Evolutionary conservation across 2,329 filamentous ascomycete species (phyloP).

Genomic region (Fusarium succisae): DNA sequence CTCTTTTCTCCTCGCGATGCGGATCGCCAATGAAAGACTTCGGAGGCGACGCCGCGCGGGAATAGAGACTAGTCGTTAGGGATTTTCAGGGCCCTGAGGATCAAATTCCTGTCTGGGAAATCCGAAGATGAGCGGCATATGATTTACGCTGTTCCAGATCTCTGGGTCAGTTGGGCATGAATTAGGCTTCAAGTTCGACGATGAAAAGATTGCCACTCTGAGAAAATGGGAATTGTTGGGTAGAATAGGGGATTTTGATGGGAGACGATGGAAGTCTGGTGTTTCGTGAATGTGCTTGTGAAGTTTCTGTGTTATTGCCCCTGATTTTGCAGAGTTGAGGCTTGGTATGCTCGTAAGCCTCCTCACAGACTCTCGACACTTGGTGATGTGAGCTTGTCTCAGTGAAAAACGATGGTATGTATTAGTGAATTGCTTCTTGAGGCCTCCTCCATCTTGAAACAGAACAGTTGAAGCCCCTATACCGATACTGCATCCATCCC

Average conservation of each 20-base stretch:
- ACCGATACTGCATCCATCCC: not conserved
- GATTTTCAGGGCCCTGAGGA: conserved; percentile 16
- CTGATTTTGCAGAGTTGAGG: not conserved
- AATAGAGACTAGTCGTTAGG: not conserved
- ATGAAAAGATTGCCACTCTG: not conserved
- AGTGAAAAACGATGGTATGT: conserved; percentile 11
- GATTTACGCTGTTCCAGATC: conserved; percentile 25
- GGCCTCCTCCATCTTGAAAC: not conserved
- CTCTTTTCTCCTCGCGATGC: conserved; percentile 10
- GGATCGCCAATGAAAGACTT: not conserved
- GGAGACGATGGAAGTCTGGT: not conserved
- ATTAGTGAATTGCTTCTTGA: conserved; percentile 26
- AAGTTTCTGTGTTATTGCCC: conserved; percentile 4
- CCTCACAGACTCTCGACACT: not conserved
- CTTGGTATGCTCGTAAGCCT: not conserved
- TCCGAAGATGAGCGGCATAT: conserved; percentile 11
- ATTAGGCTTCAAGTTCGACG: not conserved
- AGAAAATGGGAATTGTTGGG: not conserved
- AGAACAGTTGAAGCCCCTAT: conserved; percentile 8
- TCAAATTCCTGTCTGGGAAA: conserved; percentile 29
- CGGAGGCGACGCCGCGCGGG: not conserved
- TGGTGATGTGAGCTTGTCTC: not conserved
- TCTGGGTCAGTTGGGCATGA: conserved; percentile 31
- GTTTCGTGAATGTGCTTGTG: not conserved
- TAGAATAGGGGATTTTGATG: not conserved